Base-by-base conservation (phyloP, 371 early-diverging fungal species). In the Mortierella sp. region DNA sequence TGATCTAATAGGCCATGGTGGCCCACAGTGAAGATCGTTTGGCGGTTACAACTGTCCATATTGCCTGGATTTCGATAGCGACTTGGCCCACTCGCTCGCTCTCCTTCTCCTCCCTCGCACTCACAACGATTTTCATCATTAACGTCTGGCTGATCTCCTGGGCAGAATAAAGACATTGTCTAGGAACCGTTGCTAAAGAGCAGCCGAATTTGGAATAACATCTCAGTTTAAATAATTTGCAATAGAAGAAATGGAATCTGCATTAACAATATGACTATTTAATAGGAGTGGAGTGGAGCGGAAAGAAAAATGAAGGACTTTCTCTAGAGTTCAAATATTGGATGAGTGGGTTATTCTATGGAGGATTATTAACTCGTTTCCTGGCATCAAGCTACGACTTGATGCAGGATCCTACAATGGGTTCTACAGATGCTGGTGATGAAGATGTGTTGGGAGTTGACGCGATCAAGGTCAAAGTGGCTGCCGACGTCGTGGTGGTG, bases 391-490 rank as follows among this genome's bases (percentile, higher is more conserved):
- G 24, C 43, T 70, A 76, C 49, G 76, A 76, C 67, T 76, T 76
- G 71, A 76, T 67, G 64, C 72, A 77, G 37, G 77, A 77, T 49
- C 72, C 72, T 37, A 64, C 16, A 43, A 77, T 68, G 57, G 72
- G 64, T 37, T 43, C 72, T 67, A 39, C 54, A 24, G 68, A 63
- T 64, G 64, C 26, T 58, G 69, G 52, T 55, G 68, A 35, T 64
- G 72, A 37, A n/a, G 72, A 72, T 54, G 80, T 69, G 32, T 79
- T 73, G 24, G 81, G 45, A 18, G 51, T 35, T 5, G 55, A 18
- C n/a, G 51, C n/a, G 8, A 18, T 51, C 51, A 51, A 9, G 5
- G 47, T 18, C 18, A 47, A 18, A 18, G 47, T 47, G 47, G 62
- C 26, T 20, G 57, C 49, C 2, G 72, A 22, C 18, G 59, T 65